Percentiles rank a stretch among this genome's conserved stretches.
phyloP scores from a whole-genome alignment of 2,329 filamentous ascomycete genomes.

The Corinectria fuckeliana region DNA sequence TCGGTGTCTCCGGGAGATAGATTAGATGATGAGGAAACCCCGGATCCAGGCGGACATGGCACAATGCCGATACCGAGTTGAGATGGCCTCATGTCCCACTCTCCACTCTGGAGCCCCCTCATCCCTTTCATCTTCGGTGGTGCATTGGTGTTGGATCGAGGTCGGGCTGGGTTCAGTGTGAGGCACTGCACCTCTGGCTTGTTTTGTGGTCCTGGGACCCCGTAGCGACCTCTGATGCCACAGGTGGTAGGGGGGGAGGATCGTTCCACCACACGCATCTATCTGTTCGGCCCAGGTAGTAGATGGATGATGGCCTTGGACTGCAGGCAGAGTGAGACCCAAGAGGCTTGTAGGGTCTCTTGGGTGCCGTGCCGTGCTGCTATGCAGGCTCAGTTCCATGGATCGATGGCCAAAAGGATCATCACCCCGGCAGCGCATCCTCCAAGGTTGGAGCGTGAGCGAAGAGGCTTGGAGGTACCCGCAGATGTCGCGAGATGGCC shows the following conservation, averaged over 20 bases:
- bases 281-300: background rate
- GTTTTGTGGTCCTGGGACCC: background rate
- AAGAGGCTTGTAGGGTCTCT: background rate
- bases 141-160: constrained; percentile 2
- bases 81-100: constrained; percentile 13
- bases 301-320: background rate
- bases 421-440: constrained; percentile 11
- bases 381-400: background rate
- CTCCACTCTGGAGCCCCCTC: background rate
- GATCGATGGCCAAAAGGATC: constrained; percentile 15
- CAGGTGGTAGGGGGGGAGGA: constrained; percentile 1
- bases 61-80: background rate
- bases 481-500: constrained; percentile 1
- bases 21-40: background rate
- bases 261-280: constrained; percentile 1
- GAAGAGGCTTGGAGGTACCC: background rate
- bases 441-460: background rate
- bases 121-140: constrained; percentile 4
- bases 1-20: constrained; percentile 7
- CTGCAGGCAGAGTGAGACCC: background rate
- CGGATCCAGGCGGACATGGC: constrained; percentile 1
- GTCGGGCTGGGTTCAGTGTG: background rate
- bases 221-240: background rate
- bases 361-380: constrained; percentile 1
- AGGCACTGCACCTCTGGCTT: constrained; percentile 6